These are phyloP conservation scores for Gremmenia infestans DNA, from an alignment of 2,329 filamentous ascomycete genomes.

Conservation along the genomic window DNA sequence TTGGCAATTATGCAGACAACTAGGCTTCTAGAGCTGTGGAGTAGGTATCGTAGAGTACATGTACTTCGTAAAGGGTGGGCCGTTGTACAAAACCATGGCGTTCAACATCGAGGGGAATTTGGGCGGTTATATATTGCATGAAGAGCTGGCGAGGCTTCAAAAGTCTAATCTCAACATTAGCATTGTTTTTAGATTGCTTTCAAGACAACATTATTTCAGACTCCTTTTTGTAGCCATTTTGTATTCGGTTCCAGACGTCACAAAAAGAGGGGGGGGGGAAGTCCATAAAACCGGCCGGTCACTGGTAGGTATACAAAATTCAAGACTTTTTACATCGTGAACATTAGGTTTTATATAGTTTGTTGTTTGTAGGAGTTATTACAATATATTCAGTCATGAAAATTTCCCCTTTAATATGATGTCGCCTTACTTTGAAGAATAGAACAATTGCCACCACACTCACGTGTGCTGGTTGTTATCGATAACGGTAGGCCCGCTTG, in stretches of 20 bases:
- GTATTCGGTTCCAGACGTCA: too few species aligned
- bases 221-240: too few species aligned
- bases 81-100: constrained; percentile 2
- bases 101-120: constrained; percentile 7
- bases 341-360: too few species aligned
- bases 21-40: background rate
- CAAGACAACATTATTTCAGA: too few species aligned
- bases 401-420: background rate
- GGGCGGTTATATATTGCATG: background rate
- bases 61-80: background rate
- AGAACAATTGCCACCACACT: background rate
- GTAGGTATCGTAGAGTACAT: background rate
- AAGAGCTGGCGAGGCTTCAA: constrained; percentile 1
- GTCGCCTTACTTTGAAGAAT: background rate
- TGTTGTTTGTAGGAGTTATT: too few species aligned
- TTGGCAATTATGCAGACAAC: constrained; percentile 39
- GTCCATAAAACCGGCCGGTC: too few species aligned
- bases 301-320: too few species aligned
- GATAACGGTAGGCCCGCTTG: background rate
- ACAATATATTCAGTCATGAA: background rate
- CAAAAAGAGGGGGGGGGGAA: too few species aligned
- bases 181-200: background rate
- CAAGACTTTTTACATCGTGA: too few species aligned
- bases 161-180: constrained; percentile 25
- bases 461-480: constrained; percentile 1